phyloP scores from a whole-genome alignment of 2,329 filamentous ascomycete species.

The Colletotrichum sp. region DNA sequence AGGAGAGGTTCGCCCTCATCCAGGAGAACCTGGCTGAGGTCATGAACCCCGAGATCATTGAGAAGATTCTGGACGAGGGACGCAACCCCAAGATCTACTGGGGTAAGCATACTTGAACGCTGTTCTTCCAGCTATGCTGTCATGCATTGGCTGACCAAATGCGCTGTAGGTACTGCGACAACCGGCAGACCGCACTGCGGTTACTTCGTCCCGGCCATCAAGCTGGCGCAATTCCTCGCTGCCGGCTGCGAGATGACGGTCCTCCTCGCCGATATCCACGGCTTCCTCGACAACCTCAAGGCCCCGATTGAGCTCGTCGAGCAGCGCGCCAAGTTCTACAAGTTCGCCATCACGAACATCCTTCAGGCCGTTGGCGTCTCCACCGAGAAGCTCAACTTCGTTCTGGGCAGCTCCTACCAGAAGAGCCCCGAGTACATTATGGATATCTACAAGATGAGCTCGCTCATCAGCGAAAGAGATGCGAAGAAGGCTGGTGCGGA shows the following conservation, averaged over 20 bases:
- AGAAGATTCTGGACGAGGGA: constrained; percentile 73
- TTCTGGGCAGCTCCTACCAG: constrained; percentile 86
- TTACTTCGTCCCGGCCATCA: constrained; percentile 88
- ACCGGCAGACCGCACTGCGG: constrained; percentile 89
- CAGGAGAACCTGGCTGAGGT: constrained; percentile 81
- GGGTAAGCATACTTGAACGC: constrained; percentile 52
- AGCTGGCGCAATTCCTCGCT: constrained; percentile 85
- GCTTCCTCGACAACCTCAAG: constrained; percentile 83
- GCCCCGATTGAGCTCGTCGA: constrained; percentile 88
- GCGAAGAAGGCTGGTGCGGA: constrained; percentile 92
- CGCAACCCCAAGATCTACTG: constrained; percentile 83
- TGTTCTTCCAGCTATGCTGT: neutral
- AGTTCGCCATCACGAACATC: constrained; percentile 73
- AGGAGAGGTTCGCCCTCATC: constrained; percentile 77
- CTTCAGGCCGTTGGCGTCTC: constrained; percentile 80
- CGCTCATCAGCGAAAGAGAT: constrained; percentile 76
- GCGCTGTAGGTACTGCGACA: constrained; percentile 69
- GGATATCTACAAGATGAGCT: constrained; percentile 82
- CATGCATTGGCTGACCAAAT: neutral
- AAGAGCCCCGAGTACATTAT: constrained; percentile 74
- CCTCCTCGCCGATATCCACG: constrained; percentile 77
- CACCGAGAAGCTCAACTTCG: constrained; percentile 80
- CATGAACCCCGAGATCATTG: constrained; percentile 83
- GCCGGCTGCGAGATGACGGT: constrained; percentile 85
- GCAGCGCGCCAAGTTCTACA: constrained; percentile 84